phyloP scores from a whole-genome alignment of 768 basidiomycete genomes.

The Kwoniella botswanensis region DNA sequence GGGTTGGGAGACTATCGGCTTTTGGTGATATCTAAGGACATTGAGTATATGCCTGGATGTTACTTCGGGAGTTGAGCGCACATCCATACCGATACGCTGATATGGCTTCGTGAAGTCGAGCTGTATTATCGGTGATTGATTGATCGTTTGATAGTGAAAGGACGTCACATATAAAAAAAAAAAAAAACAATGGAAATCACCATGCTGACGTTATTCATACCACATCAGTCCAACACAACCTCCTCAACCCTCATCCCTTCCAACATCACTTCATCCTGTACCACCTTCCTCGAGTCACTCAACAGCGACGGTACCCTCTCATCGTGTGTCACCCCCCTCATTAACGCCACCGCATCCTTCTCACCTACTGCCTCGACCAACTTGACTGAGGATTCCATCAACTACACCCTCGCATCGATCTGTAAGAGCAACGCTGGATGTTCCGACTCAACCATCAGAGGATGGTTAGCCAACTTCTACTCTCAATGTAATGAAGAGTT shows the following conservation, averaged over 20 bases:
- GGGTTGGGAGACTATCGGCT: background rate
- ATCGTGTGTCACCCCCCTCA: constrained; percentile 59
- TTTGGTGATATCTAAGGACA: background rate
- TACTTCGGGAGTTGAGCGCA: background rate
- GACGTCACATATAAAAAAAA: too few species aligned
- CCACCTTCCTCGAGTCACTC: constrained; percentile 69
- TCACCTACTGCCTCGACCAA: constrained; percentile 57
- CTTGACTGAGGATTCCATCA: constrained; percentile 57
- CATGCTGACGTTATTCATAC: constrained; percentile 1
- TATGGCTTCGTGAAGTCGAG: too few species aligned
- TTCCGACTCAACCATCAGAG: constrained; percentile 63
- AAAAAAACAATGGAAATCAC: background rate
- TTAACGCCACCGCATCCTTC: constrained; percentile 66
- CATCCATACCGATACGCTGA: background rate
- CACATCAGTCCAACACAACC: constrained; percentile 11
- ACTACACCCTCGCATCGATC: constrained; percentile 61
- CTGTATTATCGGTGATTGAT: too few species aligned
- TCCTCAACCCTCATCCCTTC: constrained; percentile 68
- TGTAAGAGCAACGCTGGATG: constrained; percentile 65
- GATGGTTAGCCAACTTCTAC: constrained; percentile 72
- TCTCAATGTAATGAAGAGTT: constrained; percentile 74
- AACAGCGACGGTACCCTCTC: constrained; percentile 65
- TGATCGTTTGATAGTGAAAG: background rate
- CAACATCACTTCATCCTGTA: constrained; percentile 63
- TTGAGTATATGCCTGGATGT: background rate